These are phyloP conservation scores for Stemphylium lycopersici DNA, from an alignment of 2,329 filamentous ascomycete genomes.

Conservation along the genomic window DNA sequence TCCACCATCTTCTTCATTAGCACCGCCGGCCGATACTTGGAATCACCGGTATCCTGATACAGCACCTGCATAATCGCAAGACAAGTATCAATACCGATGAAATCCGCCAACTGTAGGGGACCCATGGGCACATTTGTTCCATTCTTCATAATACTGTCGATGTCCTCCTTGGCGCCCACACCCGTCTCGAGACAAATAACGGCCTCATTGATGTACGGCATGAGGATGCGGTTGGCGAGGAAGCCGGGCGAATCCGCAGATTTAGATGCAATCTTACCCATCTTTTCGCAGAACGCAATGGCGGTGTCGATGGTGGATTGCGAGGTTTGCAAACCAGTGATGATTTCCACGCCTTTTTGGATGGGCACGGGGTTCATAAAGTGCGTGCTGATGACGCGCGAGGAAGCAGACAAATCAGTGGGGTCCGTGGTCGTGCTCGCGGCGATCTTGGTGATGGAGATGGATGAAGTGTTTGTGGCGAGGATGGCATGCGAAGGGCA, in stretches of 20 bases:
- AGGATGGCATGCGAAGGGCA: slow-evolving; percentile 86
- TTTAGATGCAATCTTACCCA: slow-evolving; percentile 90
- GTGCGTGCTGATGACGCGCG: slow-evolving; percentile 91
- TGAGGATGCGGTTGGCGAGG: slow-evolving; percentile 93
- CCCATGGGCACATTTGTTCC: slow-evolving; percentile 99
- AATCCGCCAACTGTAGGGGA: slow-evolving; percentile 89
- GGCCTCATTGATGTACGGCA: slow-evolving; percentile 99
- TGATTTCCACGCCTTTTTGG: slow-evolving; percentile 98
- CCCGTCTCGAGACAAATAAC: slow-evolving; percentile 95
- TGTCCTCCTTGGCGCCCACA: slow-evolving; percentile 85
- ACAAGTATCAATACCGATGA: slow-evolving; percentile 96
- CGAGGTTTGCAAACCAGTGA: slow-evolving; percentile 90
- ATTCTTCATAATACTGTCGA: slow-evolving; percentile 99
- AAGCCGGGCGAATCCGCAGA: slow-evolving; percentile 93
- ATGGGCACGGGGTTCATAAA: slow-evolving; percentile 99
- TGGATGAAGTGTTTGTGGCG: slow-evolving; percentile 98
- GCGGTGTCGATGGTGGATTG: slow-evolving; percentile 80
- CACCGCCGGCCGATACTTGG: slow-evolving; percentile 91
- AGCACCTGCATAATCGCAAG: slow-evolving; percentile 96
- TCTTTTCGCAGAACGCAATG: slow-evolving; percentile 82
- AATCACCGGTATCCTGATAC: slow-evolving; percentile 89
- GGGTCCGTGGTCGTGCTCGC: slow-evolving; percentile 81
- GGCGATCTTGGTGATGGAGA: slow-evolving; percentile 95
- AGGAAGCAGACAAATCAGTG: slow-evolving; percentile 78
- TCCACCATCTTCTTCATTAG: slow-evolving; percentile 94